Evolutionary conservation across 441 rosid species (phyloP).

Genomic region (Eruca vesicaria): DNA sequence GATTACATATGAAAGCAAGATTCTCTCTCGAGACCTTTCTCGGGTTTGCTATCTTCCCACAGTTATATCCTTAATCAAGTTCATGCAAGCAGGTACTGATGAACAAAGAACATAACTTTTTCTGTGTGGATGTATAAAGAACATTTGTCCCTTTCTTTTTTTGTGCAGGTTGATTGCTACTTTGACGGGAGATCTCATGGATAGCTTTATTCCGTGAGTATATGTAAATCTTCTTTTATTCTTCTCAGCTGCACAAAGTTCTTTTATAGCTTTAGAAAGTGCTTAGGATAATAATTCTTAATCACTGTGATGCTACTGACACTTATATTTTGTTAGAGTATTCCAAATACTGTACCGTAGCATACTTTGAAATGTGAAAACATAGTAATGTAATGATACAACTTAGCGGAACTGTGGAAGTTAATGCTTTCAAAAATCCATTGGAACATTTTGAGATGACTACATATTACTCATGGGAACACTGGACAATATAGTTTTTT

Average conservation of each 20-base stretch:
- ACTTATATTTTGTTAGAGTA: not conserved
- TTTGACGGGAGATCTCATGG: too few species aligned
- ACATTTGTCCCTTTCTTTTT: not conserved
- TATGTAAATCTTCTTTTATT: not conserved
- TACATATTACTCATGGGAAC: not conserved
- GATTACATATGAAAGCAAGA: constrained; percentile 70
- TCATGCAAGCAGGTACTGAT: too few species aligned
- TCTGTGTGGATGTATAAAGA: too few species aligned
- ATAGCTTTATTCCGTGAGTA: constrained; percentile 64
- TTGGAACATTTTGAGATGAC: too few species aligned
- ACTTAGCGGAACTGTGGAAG: not conserved
- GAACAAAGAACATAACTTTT: too few species aligned
- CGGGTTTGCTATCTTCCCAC: constrained; percentile 40
- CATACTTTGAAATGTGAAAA: not conserved
- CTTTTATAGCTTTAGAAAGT: not conserved
- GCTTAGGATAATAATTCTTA: not conserved
- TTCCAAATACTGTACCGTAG: not conserved
- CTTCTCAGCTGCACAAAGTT: not conserved
- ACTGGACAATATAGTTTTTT: not conserved
- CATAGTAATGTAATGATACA: not conserved
- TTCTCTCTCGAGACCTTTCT: constrained; percentile 79
- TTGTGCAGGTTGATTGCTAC: constrained; percentile 62
- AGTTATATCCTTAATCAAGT: too few species aligned
- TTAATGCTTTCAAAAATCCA: not conserved
- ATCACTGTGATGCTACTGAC: not conserved